Evolutionary conservation across 345 rosid genomes (phyloP).

Genomic region (Lumnitzera littorea): DNA sequence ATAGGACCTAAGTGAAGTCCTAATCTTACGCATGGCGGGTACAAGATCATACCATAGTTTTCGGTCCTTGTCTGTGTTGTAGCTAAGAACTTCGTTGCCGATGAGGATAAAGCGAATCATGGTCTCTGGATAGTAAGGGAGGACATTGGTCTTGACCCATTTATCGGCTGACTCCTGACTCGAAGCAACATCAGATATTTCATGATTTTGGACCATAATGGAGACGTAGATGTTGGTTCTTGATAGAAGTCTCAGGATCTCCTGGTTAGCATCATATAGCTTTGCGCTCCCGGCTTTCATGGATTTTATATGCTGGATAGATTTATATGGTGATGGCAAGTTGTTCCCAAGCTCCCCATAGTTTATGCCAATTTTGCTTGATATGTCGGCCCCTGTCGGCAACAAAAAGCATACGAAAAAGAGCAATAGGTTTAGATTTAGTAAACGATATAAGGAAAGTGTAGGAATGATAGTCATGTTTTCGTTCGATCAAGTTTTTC

Average conservation of each 20-base stretch:
- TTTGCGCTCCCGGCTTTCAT: constrained; percentile 45
- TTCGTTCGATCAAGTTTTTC: too few relatives aligned
- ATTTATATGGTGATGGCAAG: constrained; percentile 46
- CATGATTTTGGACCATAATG: constrained; percentile 55
- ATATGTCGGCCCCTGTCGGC: constrained; percentile 27
- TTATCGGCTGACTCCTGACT: constrained; percentile 32
- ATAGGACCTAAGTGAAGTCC: constrained; percentile 29
- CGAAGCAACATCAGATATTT: constrained; percentile 36
- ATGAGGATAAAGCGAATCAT: constrained; percentile 46
- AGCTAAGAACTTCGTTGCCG: constrained; percentile 75
- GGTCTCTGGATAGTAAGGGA: constrained; percentile 43
- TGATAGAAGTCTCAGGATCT: constrained; percentile 39
- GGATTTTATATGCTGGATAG: constrained; percentile 39
- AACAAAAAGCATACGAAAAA: not conserved
- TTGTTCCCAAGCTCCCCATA: constrained; percentile 45
- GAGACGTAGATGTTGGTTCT: constrained; percentile 46
- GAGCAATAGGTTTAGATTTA: constrained; percentile 17
- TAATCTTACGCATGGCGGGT: constrained; percentile 57
- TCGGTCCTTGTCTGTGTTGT: constrained; percentile 26
- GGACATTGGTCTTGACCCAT: constrained; percentile 48
- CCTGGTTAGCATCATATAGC: constrained; percentile 52
- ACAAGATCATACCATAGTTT: constrained; percentile 41
- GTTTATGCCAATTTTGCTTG: constrained; percentile 35
- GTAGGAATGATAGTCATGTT: too few relatives aligned
- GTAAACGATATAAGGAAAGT: constrained; percentile 1